Conservation (phyloP, 2,329 filamentous ascomycete genomes). For the Hypocreales sp. region DNA sequence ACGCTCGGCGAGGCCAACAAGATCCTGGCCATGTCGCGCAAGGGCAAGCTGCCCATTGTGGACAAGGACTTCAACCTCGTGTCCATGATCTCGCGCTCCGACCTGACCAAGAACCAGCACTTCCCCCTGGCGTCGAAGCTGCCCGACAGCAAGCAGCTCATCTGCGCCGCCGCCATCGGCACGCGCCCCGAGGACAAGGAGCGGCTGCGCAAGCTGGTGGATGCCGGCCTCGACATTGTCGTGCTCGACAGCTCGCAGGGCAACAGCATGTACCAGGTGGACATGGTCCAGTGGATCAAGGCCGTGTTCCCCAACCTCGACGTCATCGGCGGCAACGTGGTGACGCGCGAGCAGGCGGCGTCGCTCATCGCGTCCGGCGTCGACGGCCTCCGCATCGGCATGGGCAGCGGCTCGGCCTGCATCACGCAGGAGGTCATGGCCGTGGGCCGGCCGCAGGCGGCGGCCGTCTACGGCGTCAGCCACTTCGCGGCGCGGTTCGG, state of each 20-base stretch:
- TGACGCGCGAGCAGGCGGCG: conserved; percentile 92
- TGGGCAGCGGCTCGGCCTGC: conserved; percentile 95
- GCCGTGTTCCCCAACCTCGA: conserved; percentile 70
- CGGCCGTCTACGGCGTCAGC: conserved; percentile 80
- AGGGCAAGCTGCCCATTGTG: conserved; percentile 92
- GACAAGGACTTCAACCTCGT: conserved; percentile 73
- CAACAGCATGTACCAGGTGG: conserved; percentile 96
- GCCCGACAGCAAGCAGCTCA: conserved; percentile 91
- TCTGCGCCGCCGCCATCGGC: conserved; percentile 88
- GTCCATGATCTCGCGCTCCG: conserved; percentile 84
- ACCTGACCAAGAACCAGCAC: conserved; percentile 96
- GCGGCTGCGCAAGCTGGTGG: conserved; percentile 74
- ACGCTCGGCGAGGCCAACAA: conserved; percentile 79
- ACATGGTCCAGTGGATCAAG: conserved; percentile 97
- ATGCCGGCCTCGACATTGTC: conserved; percentile 89
- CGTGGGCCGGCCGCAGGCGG: conserved; percentile 89
- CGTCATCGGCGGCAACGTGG: conserved; percentile 96
- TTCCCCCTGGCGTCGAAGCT: conserved; percentile 95
- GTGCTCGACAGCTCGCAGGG: conserved; percentile 93
- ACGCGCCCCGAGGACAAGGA: conserved; percentile 87
- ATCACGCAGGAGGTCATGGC: conserved; percentile 99
- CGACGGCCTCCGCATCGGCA: conserved; percentile 93
- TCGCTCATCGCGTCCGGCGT: conserved; percentile 82
- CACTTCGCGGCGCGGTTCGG: conserved; percentile 85
- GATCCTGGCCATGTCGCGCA: conserved; percentile 89